Evolutionary conservation across 1,284 basidiomycete genomes (phyloP), one percentile per base, ranked within the genome.

Genomic region (Veloporphyrellus conicus): DNA sequence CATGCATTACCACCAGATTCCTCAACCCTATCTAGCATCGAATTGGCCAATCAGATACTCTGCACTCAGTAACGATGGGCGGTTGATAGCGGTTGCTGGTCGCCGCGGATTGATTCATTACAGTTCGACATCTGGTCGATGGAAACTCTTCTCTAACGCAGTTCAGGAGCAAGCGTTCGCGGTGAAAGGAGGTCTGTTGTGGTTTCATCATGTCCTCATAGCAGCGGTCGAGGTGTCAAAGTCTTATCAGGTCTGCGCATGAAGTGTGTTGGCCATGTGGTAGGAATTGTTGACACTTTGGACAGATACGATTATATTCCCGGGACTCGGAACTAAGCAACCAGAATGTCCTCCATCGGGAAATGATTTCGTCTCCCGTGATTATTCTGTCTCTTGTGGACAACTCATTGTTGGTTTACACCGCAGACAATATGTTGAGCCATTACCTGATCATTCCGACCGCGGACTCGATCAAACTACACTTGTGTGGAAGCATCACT

Each of bases 1-100:
- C 37, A 19, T 23, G 6, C 33, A 23, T 48, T 52, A 34, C 43
- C 16, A 6, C 33, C 42, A 90, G 84, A 82, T 99, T n/a, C 96
- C 96, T 0, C 82, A 88, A 58, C 72, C 75, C 18, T 99, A 99
- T 68, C 72, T 98, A 32, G 81, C 92, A 1, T 78, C 82, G 12
- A 96, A 99, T 60, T 97, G 95, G 91, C 96, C 96, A 0, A 86
- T 99, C 35, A 84, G 87, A 33, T 96, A 94, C 63, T 94, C 94
- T 6, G 87, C 90, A 5, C 81, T 99, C 49, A 96, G 92, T 48
- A 79, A 77, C 31, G 96, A 99, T 63, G 96, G 94, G 2, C 80
- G 89, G 42, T 76, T 99, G 19, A 84, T 99, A 55, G 96, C 96
- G 3, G 82, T 99, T 14, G 95, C 96, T 18, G 96, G 96, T 2